Evolutionary conservation across 1,139 yeast genomes (phyloP), one percentile per base, ranked within the genome.

Genomic region (Suhomyces bolitotheri): DNA sequence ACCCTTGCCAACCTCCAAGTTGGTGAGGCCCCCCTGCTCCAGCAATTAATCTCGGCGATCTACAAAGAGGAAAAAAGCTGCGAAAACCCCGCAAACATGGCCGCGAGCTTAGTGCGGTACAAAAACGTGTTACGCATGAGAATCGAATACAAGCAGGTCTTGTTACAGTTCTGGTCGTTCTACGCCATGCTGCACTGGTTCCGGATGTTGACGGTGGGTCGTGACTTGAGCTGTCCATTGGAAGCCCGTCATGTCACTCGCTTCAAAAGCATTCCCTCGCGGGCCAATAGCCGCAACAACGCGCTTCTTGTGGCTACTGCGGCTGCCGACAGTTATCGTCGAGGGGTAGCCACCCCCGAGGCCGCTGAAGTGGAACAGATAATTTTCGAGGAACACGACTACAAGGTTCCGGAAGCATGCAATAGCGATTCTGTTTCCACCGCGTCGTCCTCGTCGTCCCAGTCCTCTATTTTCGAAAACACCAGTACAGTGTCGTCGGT

Each of bases 101-200:
- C 44, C n/a, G 31, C 35, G 14, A 51, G 64, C n/a, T 45, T 65
- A 27, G 60, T 64, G 16, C 58, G 60, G 29, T 67, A 64, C 46
- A 56, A 56, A 34, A 69, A 70, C 44, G 55, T 59, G 4, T 54
- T 72, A 25, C 54, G 78, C 32, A 47, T 68, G 13, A 50, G 77
- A 31, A 47, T 68, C 13, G 77, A 72, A 47, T 52, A 62, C 35
- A 58, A 64, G 36, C 77, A 72, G 48, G 33, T 68, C 6, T 51
- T 71, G 21, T 45, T 72, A 4, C 74, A 68, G 39, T 64, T 64
- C 40, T 68, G 75, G 69, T 68, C 74, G 11, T 66, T 71, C 44
- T 54, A 60, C 33, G 64, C 63, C 4, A 60, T 68, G 65, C 51
- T 62, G 9, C 58, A 58, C 31, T 71, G 76, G 75, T 66, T 49